phyloP scores from a whole-genome alignment of 2,329 filamentous ascomycete genomes.

The Corinectria fuckeliana region DNA sequence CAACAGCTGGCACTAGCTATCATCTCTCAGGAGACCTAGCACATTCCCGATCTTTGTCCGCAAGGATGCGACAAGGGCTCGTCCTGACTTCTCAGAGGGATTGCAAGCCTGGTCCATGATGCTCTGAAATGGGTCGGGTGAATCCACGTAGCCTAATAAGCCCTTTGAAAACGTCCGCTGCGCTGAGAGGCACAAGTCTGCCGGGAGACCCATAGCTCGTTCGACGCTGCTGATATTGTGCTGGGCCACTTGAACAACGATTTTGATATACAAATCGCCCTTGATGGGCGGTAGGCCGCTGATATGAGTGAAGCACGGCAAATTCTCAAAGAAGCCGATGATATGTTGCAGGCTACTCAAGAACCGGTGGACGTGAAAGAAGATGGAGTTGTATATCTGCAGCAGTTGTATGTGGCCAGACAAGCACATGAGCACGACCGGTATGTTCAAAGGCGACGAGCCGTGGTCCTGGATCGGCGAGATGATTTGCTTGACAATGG shows the following conservation, averaged over 20 bases:
- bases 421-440: conserved; percentile 17
- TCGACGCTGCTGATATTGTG: conserved; percentile 13
- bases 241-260: conserved; percentile 11
- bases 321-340: conserved; percentile 9
- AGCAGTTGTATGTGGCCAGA: conserved; percentile 18
- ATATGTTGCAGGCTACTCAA: conserved; percentile 5
- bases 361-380: conserved; percentile 6
- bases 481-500: conserved; percentile 19
- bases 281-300: conserved; percentile 11
- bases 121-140: background rate
- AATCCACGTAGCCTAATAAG: background rate
- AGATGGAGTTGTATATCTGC: conserved; percentile 18
- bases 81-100: background rate
- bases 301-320: conserved; percentile 9
- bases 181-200: background rate
- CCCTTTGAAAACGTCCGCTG: background rate
- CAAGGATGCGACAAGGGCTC: background rate
- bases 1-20: background rate
- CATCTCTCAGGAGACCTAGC: background rate
- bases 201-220: conserved; percentile 6
- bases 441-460: conserved; percentile 6
- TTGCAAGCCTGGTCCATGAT: background rate
- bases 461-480: conserved; percentile 11
- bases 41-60: background rate
- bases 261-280: conserved; percentile 18